Base-by-base conservation (phyloP, 345 rosid genomes). In the Jatropha curcas region DNA sequence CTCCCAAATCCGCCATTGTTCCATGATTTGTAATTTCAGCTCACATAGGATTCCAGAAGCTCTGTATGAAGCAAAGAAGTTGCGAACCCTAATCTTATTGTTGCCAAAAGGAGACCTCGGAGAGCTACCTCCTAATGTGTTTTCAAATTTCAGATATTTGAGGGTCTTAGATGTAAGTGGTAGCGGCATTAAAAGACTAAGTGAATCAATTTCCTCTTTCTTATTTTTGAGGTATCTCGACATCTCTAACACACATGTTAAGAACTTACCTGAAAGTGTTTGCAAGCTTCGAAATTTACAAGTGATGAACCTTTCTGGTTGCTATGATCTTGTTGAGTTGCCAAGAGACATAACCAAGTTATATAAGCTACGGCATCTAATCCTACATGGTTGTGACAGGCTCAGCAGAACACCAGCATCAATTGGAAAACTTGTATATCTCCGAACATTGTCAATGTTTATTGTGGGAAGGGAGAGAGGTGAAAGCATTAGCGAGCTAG, bases 31-130 rank as follows among this genome's bases (percentile, higher is more conserved):
- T 41, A 51, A 46, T 65, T 53, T 63, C 48, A 59, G 27, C 43
- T 78, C 61, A 10, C 25, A 27, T 61, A 61, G 27, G 19, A 34
- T 67, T 30, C 60, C 60, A 3, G 61, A 52, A 33, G 60, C 13
- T 30, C 5, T 68, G 41, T 68, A 55, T 55, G 60, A 79, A 60
- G 76, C 78, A 43, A 75, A 71, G 62, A 70, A 65, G 62, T 35
- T 80, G 9, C 79, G 79, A 30, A 71, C 83, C 31, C 80, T 80
- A 30, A 50, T 65, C 14, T 70, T 80, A 28, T 4, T 75, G n/a
- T 28, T 53, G n/a, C n/a, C 83, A 13, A 70, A 74, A 65, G 73
- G 67, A 53, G 74, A 61, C 51, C 64, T 70, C 14, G 74, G 57
- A 50, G 81, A 73, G 34, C 39, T 59, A 12, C 80, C 74, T 39